phyloP scores from a whole-genome alignment of 805 yeast species.

The Nakazawaea siamensis region DNA sequence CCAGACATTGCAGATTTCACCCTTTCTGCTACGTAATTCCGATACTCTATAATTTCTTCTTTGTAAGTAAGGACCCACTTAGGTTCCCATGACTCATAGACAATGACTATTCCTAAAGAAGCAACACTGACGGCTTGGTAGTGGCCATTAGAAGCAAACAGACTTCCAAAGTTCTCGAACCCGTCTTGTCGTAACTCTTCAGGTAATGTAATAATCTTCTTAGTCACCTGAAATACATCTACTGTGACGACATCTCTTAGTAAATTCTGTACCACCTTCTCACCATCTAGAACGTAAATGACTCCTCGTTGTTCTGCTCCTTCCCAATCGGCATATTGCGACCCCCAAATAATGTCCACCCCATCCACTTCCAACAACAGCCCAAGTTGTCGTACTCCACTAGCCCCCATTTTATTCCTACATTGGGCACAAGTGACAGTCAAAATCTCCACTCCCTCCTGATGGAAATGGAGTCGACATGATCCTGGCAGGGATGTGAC shows the following conservation, averaged over 20 bases:
- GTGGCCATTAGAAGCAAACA: slow-evolving; percentile 20
- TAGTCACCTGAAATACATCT: too few relatives aligned
- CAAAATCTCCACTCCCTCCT: slow-evolving; percentile 16
- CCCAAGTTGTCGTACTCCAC: slow-evolving; percentile 38
- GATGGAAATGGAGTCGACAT: slow-evolving; percentile 32
- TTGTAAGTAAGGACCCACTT: slow-evolving; percentile 1
- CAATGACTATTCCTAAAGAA: slow-evolving; percentile 29
- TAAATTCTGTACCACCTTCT: slow-evolving; percentile 5
- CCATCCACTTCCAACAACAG: slow-evolving; percentile 23
- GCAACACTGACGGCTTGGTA: slow-evolving; percentile 27
- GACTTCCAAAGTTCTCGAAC: slow-evolving; percentile 35
- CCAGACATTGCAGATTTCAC: slow-evolving; percentile 16
- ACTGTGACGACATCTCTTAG: slow-evolving; percentile 3
- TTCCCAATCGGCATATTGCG: slow-evolving; percentile 29
- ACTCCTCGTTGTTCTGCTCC: slow-evolving; percentile 11
- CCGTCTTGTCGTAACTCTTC: too few relatives aligned
- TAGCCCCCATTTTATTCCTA: slow-evolving; percentile 23
- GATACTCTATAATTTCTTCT: background rate
- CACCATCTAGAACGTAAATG: slow-evolving; percentile 13
- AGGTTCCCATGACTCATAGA: slow-evolving; percentile 19
- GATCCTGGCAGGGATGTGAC: slow-evolving; percentile 46
- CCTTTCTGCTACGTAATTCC: background rate
- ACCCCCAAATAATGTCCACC: slow-evolving; percentile 35
- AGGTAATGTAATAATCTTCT: too few relatives aligned
- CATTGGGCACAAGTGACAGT: slow-evolving; percentile 20